phyloP scores from a whole-genome alignment of 1,284 basidiomycete genomes.

The Butyriboletus regius region DNA sequence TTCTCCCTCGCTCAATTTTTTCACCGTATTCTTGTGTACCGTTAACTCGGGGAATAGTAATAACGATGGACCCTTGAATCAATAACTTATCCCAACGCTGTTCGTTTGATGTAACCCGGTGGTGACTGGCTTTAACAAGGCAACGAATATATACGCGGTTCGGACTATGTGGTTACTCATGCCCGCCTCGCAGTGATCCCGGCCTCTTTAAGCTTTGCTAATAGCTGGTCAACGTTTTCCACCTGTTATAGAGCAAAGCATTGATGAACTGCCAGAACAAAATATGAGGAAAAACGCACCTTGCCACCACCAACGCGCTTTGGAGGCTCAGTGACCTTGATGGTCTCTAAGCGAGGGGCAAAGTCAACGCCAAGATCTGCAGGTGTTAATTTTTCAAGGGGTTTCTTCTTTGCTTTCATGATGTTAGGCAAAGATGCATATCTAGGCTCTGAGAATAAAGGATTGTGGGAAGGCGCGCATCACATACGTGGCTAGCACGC shows the following conservation, averaged over 20 bases:
- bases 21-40: conserved; percentile 14
- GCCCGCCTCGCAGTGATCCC: conserved; percentile 55
- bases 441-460: conserved; percentile 62
- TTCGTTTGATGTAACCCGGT: neutral
- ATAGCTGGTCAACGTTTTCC: conserved; percentile 80
- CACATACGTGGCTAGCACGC: conserved; percentile 10
- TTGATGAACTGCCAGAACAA: neutral
- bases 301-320: conserved; percentile 88
- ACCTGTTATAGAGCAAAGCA: conserved; percentile 41
- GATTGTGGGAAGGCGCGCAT: neutral
- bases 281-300: conserved; percentile 38
- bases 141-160: conserved; percentile 4
- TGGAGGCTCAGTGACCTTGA: conserved; percentile 88
- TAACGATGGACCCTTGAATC: conserved; percentile 15
- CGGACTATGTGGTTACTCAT: conserved; percentile 8
- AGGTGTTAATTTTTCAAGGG: conserved; percentile 76
- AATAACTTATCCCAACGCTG: conserved; percentile 8
- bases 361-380: conserved; percentile 80
- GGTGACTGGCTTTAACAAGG: neutral
- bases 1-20: neutral
- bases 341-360: conserved; percentile 73
- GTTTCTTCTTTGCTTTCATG: conserved; percentile 99
- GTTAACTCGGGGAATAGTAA: conserved; percentile 2
- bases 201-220: conserved; percentile 84
- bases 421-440: conserved; percentile 93